Evolutionary conservation across 306 rosid genomes (phyloP).

Genomic region (Quercus rubra): DNA sequence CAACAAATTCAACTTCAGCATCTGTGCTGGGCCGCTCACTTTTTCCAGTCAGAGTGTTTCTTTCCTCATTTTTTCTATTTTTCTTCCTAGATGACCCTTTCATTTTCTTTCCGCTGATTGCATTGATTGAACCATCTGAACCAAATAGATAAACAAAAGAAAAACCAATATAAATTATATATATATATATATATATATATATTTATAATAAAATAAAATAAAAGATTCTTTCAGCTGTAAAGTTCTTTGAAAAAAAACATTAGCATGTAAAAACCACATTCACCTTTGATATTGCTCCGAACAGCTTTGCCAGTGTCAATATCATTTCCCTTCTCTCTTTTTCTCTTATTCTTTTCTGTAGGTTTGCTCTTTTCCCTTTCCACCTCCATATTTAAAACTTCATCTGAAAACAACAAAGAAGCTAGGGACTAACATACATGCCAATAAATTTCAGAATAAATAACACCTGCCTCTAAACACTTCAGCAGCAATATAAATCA

Average conservation of each 20-base stretch:
- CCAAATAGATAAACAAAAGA: conserved; percentile 17
- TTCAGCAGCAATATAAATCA: neutral
- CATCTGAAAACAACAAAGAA: conserved; percentile 7
- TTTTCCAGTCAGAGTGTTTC: conserved; percentile 6
- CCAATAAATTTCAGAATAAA: neutral
- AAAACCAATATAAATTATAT: neutral
- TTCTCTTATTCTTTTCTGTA: conserved; percentile 35
- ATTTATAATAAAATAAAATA: neutral
- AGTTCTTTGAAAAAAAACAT: neutral
- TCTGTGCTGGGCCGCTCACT: neutral
- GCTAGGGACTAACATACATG: neutral
- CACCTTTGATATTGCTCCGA: conserved; percentile 34
- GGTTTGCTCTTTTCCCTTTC: conserved; percentile 4
- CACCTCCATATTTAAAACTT: neutral
- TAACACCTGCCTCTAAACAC: neutral
- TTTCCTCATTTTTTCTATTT: conserved; percentile 35
- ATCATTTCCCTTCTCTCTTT: conserved; percentile 27
- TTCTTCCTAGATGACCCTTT: conserved; percentile 20
- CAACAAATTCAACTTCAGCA: conserved; percentile 23
- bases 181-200: no score
- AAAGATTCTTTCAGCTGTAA: neutral
- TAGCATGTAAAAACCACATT: neutral
- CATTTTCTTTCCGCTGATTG: conserved; percentile 12
- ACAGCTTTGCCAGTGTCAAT: conserved; percentile 14
- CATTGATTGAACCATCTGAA: conserved; percentile 22